These are phyloP conservation scores for Chloris gayana DNA, from an alignment of 176 grass and related monocot genomes.

Conservation along the genomic window DNA sequence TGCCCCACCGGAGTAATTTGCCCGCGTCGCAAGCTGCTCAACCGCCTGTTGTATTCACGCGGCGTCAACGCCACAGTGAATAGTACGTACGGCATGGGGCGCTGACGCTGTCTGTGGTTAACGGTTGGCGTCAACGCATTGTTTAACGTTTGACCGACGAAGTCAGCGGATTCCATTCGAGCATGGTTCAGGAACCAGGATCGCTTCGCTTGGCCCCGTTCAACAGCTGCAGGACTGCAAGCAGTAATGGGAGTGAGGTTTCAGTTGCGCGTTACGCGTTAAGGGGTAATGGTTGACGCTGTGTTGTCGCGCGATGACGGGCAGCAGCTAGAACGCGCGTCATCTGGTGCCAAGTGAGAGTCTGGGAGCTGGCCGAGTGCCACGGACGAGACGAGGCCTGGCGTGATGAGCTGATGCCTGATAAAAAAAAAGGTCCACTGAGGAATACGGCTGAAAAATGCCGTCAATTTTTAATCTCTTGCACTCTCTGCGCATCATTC, in stretches of 20 bases:
- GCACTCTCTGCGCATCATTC: not conserved
- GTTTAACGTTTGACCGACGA: not conserved
- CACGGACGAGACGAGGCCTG: no score
- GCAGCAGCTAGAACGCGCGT: not conserved
- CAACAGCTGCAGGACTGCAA: not conserved
- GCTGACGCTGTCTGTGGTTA: not conserved
- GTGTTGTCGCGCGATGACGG: not conserved
- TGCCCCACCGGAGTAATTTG: not conserved
- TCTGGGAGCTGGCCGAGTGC: not conserved
- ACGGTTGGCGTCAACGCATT: not conserved
- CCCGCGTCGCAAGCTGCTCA: not conserved
- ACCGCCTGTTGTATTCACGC: no score
- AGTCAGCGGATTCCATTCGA: not conserved
- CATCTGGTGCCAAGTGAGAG: not conserved
- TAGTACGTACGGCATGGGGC: not conserved
- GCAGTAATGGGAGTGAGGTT: not conserved
- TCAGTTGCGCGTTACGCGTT: conserved; percentile 8
- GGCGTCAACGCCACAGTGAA: not conserved
- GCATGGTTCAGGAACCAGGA: not conserved
- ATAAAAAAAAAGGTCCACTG: no score
- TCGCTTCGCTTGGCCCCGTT: not conserved
- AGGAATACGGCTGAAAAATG: no score
- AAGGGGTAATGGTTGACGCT: not conserved
- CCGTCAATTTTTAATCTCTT: no score
- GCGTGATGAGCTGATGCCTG: no score